Conservation (phyloP, 139 green algal species). For the Pseudopediastrum boryanum region DNA sequence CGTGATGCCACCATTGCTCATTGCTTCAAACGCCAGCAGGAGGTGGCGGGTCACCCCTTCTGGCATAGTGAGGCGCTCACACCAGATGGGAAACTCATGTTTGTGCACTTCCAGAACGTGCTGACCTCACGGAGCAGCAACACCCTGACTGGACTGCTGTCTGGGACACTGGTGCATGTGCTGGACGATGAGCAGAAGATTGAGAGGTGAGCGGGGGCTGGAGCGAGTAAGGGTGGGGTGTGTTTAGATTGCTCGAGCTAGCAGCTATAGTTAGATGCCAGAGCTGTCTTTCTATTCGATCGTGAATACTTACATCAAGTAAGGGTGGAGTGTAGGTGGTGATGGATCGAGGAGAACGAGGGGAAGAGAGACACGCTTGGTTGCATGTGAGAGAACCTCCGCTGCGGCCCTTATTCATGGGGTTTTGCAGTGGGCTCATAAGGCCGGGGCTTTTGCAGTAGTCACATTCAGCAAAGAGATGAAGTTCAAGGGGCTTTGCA, state of each 20-base stretch:
- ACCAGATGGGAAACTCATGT: conserved; percentile 23
- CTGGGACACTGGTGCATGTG: conserved; percentile 30
- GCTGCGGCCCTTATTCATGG: too few species aligned
- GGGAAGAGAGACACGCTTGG: not conserved
- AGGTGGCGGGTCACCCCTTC: conserved; percentile 9
- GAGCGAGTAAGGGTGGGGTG: not conserved
- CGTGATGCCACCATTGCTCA: conserved; percentile 2
- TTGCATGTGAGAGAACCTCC: not conserved
- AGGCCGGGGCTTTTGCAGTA: not conserved
- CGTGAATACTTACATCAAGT: too few species aligned
- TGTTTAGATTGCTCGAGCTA: not conserved
- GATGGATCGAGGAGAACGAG: too few species aligned
- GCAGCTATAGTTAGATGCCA: not conserved
- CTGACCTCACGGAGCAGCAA: conserved; percentile 6
- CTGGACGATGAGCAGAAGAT: conserved; percentile 24
- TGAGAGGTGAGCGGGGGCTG: conserved; percentile 1
- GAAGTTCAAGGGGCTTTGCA: too few species aligned
- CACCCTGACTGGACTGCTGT: conserved; percentile 13
- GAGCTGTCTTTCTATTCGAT: not conserved
- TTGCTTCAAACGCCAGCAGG: conserved; percentile 4
- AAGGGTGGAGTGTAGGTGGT: too few species aligned
- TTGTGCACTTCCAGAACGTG: conserved; percentile 39
- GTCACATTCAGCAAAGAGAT: not conserved
- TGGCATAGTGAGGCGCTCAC: conserved; percentile 30
- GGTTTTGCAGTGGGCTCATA: not conserved